Base-by-base conservation (phyloP, 129 eudicot species). In the Artemisia tridentata region DNA sequence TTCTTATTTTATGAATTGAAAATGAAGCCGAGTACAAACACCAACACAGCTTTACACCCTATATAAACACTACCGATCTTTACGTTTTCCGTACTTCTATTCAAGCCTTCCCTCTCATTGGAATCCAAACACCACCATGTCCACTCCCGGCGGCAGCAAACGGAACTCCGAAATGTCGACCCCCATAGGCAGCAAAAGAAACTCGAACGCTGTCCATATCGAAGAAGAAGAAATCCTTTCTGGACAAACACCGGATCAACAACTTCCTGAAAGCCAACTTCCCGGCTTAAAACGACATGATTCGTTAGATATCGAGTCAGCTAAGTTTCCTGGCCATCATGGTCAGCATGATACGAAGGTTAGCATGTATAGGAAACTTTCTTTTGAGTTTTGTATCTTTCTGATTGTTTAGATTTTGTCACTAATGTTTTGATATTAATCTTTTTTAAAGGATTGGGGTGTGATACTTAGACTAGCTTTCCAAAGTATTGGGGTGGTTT, bases 161-260 rank as follows among this genome's bases (percentile, higher is more conserved):
- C 56, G 56, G 17, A 19, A 55, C 61, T 55, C 61, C 15, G 23
- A 55, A 34, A 10, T 69, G 80, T 69, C 81, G 1, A 77, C 72
- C 15, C 59, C 76, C 16, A 71, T 65, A 5, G 72, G 67, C 53
- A 77, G 81, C 71, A 63, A 10, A 18, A 16, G 67, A 18, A 41
- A 60, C 69, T 76, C 80, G 12, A 68, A 51, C 21, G 34, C 10
- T 8, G 11, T 38, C 11, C 2, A 38, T 38, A 38, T 38, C 45
- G 45, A 38, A 38, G 11, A 38, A 38, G 45, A 34, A 6, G 45
- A 38, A 38, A 38, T 38, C 11, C 10, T 38, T 38, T 38, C 45
- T 7, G 45, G 45, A 38, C 45, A 38, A 38, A 38, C 45, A 38
- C 45, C 45, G 0, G 45, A 7, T 38, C 45, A 38, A 38, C 45